A percentile compares a stretch with the other conserved stretches of the same genome.
phyloP scores from a whole-genome alignment of 768 basidiomycete species.

The Hericium erinaceus region DNA sequence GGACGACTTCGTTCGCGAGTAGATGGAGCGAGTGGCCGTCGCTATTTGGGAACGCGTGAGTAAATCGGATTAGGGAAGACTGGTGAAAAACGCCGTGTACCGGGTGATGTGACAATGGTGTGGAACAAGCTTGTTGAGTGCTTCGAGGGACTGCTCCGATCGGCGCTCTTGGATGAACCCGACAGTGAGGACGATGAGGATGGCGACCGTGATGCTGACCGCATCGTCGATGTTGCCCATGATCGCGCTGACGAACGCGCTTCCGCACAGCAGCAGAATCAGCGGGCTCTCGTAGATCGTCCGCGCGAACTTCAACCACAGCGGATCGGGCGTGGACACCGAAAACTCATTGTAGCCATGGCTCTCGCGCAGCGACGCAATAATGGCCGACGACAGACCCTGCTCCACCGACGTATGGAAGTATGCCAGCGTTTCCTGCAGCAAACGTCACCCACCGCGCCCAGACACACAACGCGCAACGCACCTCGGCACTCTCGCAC shows the following conservation, averaged over 20 bases:
- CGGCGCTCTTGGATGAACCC: conserved; percentile 94
- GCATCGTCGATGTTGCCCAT: conserved; percentile 98
- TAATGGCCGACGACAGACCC: conserved; percentile 56
- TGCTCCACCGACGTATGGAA: conserved; percentile 53
- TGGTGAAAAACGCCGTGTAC: background rate
- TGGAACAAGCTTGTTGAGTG: conserved; percentile 92
- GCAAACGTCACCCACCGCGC: background rate
- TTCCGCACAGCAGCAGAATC: conserved; percentile 83
- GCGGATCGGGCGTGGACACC: conserved; percentile 71
- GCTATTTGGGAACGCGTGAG: conserved; percentile 17
- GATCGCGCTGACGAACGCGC: conserved; percentile 78
- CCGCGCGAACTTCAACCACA: conserved; percentile 83
- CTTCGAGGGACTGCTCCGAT: conserved; percentile 90
- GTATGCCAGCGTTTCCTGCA: conserved; percentile 64
- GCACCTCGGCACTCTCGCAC: conserved; percentile 1
- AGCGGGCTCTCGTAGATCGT: conserved; percentile 94
- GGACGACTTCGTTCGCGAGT: conserved; percentile 96
- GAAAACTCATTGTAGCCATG: conserved; percentile 95
- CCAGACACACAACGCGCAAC: background rate
- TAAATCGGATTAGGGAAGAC: background rate
- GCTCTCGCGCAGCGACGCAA: conserved; percentile 51
- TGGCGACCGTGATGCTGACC: conserved; percentile 84
- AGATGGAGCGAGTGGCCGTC: conserved; percentile 64
- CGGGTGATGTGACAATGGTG: conserved; percentile 92
- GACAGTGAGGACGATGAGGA: conserved; percentile 91